A percentile compares a stretch with the other conserved stretches of the same genome.
Evolutionary conservation across 495 filamentous ascomycete genomes (phyloP).

Genomic region (Penicillium taxi): DNA sequence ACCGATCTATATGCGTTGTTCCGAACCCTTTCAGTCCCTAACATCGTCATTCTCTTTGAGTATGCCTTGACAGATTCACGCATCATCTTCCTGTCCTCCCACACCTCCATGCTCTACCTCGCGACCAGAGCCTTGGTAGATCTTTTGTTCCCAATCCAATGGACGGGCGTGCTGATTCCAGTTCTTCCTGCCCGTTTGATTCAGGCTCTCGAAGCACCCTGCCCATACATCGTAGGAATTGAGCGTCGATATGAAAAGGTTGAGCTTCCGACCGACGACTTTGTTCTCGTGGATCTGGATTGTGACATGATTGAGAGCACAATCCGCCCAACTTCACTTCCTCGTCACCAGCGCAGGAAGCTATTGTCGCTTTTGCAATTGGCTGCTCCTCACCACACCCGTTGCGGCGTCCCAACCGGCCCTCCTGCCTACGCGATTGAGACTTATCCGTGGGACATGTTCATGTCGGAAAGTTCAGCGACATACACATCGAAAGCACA

Average conservation of each 20-base stretch:
- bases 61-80: constrained; percentile 88
- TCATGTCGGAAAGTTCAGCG: constrained; percentile 74
- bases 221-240: constrained; percentile 93
- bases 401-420: constrained; percentile 76
- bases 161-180: constrained; percentile 89
- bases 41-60: constrained; percentile 88
- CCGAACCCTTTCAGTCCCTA: constrained; percentile 76
- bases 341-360: constrained; percentile 84
- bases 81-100: constrained; percentile 91
- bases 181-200: constrained; percentile 80
- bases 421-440: constrained; percentile 93
- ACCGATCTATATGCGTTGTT: constrained; percentile 93
- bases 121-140: constrained; percentile 75
- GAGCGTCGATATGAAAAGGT: constrained; percentile 89
- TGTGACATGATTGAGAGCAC: constrained; percentile 81
- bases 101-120: constrained; percentile 93
- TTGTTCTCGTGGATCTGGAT: constrained; percentile 90
- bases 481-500: constrained; percentile 65
- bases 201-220: constrained; percentile 87
- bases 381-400: constrained; percentile 81
- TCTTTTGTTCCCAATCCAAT: constrained; percentile 82
- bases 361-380: constrained; percentile 79
- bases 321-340: constrained; percentile 60
- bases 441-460: constrained; percentile 80
- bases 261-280: constrained; percentile 92